These are phyloP conservation scores for Russula foetens DNA, from an alignment of 768 basidiomycete genomes.

Conservation along the genomic window DNA sequence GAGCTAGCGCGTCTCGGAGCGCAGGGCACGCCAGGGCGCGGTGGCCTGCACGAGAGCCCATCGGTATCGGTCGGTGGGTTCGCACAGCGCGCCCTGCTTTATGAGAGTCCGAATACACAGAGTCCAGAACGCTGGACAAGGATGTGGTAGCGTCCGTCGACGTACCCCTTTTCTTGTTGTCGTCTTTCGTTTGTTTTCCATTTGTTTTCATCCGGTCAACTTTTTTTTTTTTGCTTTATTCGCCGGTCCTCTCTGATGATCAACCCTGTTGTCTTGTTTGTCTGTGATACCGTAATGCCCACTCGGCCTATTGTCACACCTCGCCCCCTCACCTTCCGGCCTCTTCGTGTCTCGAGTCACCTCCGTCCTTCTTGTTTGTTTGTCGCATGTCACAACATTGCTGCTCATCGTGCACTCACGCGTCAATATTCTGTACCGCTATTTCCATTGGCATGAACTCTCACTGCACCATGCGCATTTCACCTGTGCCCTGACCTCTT, in stretches of 20 bases:
- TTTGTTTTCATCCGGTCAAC: neutral
- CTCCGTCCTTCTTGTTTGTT: neutral
- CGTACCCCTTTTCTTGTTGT: neutral
- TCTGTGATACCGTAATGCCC: neutral
- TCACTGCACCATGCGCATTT: neutral
- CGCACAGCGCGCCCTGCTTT: conserved; percentile 50
- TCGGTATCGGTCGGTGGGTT: conserved; percentile 51
- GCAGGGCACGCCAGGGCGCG: conserved; percentile 7
- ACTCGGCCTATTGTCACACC: neutral
- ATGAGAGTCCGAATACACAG: conserved; percentile 61
- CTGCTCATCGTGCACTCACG: neutral
- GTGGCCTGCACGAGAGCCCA: conserved; percentile 47
- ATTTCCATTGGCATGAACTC: neutral
- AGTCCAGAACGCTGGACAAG: conserved; percentile 46
- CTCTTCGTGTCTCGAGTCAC: neutral
- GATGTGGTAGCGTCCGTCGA: conserved; percentile 24
- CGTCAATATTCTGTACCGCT: conserved; percentile 15
- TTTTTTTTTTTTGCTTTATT: neutral
- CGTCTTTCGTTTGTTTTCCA: no score
- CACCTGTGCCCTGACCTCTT: neutral
- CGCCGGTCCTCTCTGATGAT: neutral
- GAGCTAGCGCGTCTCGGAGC: conserved; percentile 47
- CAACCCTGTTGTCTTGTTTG: neutral
- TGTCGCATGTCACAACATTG: neutral
- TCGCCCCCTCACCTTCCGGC: neutral